These are phyloP conservation scores for Eucalyptus rudis DNA, from an alignment of 345 rosid species.

Conservation along the genomic window DNA sequence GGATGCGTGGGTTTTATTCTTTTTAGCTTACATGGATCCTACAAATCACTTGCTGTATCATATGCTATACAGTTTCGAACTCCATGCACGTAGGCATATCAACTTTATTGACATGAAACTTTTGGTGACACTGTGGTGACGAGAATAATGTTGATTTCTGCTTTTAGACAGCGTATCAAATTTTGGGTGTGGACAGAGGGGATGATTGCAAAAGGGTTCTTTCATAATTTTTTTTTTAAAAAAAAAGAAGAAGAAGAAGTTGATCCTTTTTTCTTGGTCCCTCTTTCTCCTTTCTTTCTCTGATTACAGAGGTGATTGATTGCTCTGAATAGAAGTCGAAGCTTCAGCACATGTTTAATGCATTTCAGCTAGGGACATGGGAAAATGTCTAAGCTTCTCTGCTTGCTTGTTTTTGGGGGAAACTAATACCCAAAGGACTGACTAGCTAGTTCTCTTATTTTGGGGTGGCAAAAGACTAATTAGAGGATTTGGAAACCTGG, in stretches of 20 bases:
- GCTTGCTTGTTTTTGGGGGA: neutral
- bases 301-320: neutral
- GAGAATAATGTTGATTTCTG: neutral
- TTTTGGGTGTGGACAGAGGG: neutral
- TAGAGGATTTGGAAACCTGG: neutral
- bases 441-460: neutral
- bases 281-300: neutral
- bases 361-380: neutral
- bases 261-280: neutral
- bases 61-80: neutral
- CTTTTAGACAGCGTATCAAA: neutral
- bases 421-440: neutral
- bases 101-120: neutral
- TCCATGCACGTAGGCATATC: slow-evolving; percentile 3
- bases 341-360: neutral
- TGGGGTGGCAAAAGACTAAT: neutral
- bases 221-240: neutral
- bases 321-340: neutral
- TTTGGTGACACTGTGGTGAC: neutral
- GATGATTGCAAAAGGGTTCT: neutral
- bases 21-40: neutral
- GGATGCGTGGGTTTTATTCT: neutral
- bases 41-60: neutral
- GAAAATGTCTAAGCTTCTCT: neutral
- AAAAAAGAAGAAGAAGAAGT: neutral